These are phyloP conservation scores for Pythium folliculosum DNA, from an alignment of 352 stramenopile genomes.

Conservation along the genomic window DNA sequence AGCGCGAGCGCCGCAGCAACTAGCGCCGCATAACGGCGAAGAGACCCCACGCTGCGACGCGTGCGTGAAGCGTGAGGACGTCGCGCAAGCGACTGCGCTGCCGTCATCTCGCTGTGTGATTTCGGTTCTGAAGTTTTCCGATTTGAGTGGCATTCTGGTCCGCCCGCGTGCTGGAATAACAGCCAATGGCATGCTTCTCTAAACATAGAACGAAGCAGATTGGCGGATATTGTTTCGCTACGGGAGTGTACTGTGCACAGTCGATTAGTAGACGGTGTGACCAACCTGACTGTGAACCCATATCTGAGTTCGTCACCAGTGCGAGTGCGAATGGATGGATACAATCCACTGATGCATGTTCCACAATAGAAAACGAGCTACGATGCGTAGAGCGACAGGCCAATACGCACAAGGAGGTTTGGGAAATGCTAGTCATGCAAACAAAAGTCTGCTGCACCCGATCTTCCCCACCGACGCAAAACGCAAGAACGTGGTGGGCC, in stretches of 20 bases:
- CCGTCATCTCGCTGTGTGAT: not conserved
- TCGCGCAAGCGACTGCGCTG: not conserved
- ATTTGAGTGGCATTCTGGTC: not conserved
- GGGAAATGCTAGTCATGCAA: not conserved
- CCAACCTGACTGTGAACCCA: constrained; percentile 1
- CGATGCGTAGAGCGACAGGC: not conserved
- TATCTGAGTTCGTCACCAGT: constrained; percentile 8
- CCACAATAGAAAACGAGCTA: too few relatives aligned
- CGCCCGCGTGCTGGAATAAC: not conserved
- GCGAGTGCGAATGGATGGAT: not conserved
- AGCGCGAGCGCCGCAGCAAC: not conserved
- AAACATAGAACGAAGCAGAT: not conserved
- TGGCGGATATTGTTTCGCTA: not conserved
- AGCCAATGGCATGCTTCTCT: not conserved
- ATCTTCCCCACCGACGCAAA: too few relatives aligned
- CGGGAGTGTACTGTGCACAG: not conserved
- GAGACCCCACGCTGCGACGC: not conserved
- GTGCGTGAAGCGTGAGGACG: not conserved
- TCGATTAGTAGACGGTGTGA: not conserved
- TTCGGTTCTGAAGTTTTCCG: not conserved
- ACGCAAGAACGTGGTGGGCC: too few relatives aligned
- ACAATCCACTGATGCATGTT: too few relatives aligned
- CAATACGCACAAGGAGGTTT: not conserved
- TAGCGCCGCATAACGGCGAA: not conserved
- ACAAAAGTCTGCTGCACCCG: not conserved